Evolutionary conservation across 2,329 filamentous ascomycete species (phyloP), one percentile per base, ranked within the genome.

Genomic region (Aureobasidium vineae): DNA sequence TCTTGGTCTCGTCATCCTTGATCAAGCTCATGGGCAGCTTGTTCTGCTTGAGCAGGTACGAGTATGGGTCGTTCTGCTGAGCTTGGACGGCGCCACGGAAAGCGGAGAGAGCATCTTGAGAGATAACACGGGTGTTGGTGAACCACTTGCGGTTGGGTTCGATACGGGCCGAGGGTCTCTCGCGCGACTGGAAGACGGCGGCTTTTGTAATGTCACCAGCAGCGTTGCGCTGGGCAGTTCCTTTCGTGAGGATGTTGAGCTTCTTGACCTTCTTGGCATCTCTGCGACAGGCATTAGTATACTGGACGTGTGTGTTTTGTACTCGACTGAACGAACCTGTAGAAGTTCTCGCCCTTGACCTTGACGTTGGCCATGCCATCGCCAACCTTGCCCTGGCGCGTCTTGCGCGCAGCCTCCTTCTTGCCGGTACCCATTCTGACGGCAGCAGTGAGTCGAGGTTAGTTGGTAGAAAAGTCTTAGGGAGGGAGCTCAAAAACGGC

Each of bases 61-160:
- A 89, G 78, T 97, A 97, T 0, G 95, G 95, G 75, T 99, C 92
- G 21, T 88, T 88, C 63, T 91, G 88, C 78, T 93, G 90, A 78
- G 96, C 92, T 49, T 91, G 91, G 79, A 99, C 94, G 31, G 95
- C 95, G 68, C 93, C 89, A 69, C 95, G 88, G 80, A 99, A 99
- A 1, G 90, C 88, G 52, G 86, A 86, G 69, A 98, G 83, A 3
- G 92, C 91, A 76, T 96, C 91, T 76, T 97, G 94, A 1, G 90
- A 92, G 74, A 97, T 96, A 52, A 89, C 87, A 73, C 95, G 84
- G 40, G 94, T 97, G 78, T 97, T 97, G 73, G 89, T 91, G 80
- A 99, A 99, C 95, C 95, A 99, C 80, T 96, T 96, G 74, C 95
- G 86, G 80, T 98, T 96, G 59, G 95, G 95, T 82, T 98, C 94